Percentiles rank a stretch among this genome's conserved stretches.
Evolutionary conservation across 1,139 yeast genomes (phyloP).

Genomic region (Yamadazyma triangularis): DNA sequence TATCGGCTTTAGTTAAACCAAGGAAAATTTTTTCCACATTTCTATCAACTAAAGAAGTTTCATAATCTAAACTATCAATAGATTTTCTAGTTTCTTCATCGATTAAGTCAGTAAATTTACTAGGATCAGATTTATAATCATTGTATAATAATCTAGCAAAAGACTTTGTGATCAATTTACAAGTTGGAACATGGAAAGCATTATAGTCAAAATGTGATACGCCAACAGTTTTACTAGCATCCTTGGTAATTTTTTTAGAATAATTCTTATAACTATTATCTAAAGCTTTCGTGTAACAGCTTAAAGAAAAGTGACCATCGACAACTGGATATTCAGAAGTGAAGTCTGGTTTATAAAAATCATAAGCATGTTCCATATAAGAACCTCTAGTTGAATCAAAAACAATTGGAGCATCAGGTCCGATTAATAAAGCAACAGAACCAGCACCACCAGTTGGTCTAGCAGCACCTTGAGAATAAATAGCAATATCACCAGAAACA

Average conservation of each 20-base stretch:
- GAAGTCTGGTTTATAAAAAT: constrained; percentile 97
- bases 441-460: constrained; percentile 99
- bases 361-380: constrained; percentile 94
- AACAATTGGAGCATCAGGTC: constrained; percentile 97
- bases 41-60: constrained; percentile 75
- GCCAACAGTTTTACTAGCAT: constrained; percentile 54
- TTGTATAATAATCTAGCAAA: constrained; percentile 90
- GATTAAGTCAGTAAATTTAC: constrained; percentile 45
- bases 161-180: constrained; percentile 90
- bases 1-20: constrained; percentile 67
- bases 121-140: constrained; percentile 73
- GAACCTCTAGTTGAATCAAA: constrained; percentile 87
- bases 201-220: constrained; percentile 82
- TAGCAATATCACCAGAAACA: constrained; percentile 96
- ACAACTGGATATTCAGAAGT: constrained; percentile 96
- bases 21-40: constrained; percentile 81
- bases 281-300: constrained; percentile 91
- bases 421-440: constrained; percentile 89
- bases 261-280: constrained; percentile 83
- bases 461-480: constrained; percentile 95
- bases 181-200: constrained; percentile 98
- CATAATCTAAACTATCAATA: constrained; percentile 62
- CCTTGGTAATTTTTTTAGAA: constrained; percentile 71
- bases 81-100: constrained; percentile 53
- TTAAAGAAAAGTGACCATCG: constrained; percentile 93